Base-by-base conservation (phyloP, 192 early-diverging fungal genomes). In the Podila minutissima region DNA sequence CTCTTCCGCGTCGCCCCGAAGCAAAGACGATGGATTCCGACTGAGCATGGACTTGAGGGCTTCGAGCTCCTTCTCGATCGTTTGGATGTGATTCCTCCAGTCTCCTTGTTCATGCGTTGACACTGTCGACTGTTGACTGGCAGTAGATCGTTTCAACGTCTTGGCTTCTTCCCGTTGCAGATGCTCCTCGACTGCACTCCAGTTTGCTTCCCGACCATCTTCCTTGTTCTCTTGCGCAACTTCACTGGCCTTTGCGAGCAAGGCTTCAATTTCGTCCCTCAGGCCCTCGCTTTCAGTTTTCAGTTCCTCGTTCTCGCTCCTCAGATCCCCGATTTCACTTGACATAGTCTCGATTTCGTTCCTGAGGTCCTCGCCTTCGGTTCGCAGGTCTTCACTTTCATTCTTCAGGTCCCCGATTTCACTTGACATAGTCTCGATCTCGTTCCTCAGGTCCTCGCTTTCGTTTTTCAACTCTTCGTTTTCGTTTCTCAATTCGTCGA, bases 1-100 rank as follows among this genome's bases (percentile, higher is more conserved):
- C 1, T 69, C 67, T 53, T 76, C 68, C 57, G 70, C 5, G 11
- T 61, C 74, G 17, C 53, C 74, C n/a, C 8, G n/a, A n/a, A 61
- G 19, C n/a, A 50, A 33, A 15, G 48, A 29, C 7, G 17, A 4
- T 46, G 37, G 15, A 11, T 58, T 38, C 19, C 24, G 22, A 26
- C 59, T 62, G 49, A 78, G 32, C 19, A 11, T 55, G 8, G 26
- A 20, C 28, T 78, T 78, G 19, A 71, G 69, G 9, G 68, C 75
- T 1, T 67, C 31, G 3, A 78, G 35, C 64, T 78, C 75, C 26
- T 67, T 41, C 46, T 78, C 75, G 4, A 78, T 71, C 59, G 51
- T 71, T 19, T 60, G 62, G 5, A 78, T 67, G 50, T 78, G 75
- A 24, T 49, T 35, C 41, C 29, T 48, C 68, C 68, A 78, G 22